Conservation (phyloP, 495 filamentous ascomycete genomes). For the Tuber calosporum region DNA sequence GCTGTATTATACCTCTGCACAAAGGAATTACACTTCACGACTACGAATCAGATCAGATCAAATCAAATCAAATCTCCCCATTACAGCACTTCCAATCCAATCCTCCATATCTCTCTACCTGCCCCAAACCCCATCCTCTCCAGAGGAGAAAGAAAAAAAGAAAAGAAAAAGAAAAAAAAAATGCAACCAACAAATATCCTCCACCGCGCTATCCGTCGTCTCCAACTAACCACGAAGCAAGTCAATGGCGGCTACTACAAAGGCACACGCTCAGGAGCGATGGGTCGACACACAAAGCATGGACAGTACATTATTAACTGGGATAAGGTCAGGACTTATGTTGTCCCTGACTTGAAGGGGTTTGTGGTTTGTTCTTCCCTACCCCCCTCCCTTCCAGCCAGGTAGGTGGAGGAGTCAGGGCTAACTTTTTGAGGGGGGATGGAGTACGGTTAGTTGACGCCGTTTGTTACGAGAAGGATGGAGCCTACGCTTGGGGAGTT, state of each 20-base stretch:
- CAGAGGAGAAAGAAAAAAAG: slow-evolving; percentile 9
- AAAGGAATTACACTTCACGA: not conserved
- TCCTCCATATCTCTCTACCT: slow-evolving; percentile 8
- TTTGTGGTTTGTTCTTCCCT: slow-evolving; percentile 58
- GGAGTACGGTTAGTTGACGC: slow-evolving; percentile 59
- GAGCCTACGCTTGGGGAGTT: slow-evolving; percentile 47
- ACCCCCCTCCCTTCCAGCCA: not conserved
- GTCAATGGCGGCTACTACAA: slow-evolving; percentile 94
- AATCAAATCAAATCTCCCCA: not conserved
- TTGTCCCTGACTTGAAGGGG: slow-evolving; percentile 59
- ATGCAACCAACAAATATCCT: slow-evolving; percentile 70
- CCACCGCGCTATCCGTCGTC: slow-evolving; percentile 57
- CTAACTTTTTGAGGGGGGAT: slow-evolving; percentile 4
- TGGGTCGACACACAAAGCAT: slow-evolving; percentile 77
- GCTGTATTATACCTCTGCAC: not conserved
- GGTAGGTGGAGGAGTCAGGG: not conserved
- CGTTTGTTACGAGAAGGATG: slow-evolving; percentile 70
- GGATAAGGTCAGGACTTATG: slow-evolving; percentile 82
- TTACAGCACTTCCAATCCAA: not conserved
- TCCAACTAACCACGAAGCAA: slow-evolving; percentile 80
- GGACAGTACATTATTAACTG: slow-evolving; percentile 79
- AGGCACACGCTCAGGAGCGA: slow-evolving; percentile 77
- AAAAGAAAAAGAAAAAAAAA: not conserved
- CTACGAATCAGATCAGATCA: not conserved
- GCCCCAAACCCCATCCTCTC: not conserved